phyloP scores from a whole-genome alignment of 139 green algal species.

The Pedinophyceae sp. region DNA sequence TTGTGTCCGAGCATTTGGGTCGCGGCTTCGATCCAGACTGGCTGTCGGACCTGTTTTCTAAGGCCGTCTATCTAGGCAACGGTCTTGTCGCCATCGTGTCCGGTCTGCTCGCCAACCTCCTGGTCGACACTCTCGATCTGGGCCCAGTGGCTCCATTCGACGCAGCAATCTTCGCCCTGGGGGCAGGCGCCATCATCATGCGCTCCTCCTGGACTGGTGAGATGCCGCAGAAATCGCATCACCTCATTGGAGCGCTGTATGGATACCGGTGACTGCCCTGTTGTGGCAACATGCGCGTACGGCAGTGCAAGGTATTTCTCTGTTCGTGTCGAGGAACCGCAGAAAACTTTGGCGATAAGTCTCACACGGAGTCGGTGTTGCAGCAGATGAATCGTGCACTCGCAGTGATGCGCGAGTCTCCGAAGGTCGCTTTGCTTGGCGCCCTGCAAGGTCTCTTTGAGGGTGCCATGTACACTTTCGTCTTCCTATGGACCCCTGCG shows the following conservation, averaged over 20 bases:
- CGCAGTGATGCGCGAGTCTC: too few relatives aligned
- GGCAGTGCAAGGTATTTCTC: too few relatives aligned
- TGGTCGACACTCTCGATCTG: constrained; percentile 58
- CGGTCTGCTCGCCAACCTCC: constrained; percentile 70
- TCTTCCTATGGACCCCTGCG: constrained; percentile 93
- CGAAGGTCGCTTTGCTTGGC: constrained; percentile 56
- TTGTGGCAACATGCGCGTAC: not conserved
- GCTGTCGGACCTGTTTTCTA: constrained; percentile 14
- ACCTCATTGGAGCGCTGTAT: not conserved
- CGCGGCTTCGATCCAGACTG: not conserved
- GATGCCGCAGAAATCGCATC: too few relatives aligned
- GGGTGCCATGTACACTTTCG: constrained; percentile 94
- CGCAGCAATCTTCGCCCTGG: constrained; percentile 59
- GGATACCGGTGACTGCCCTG: not conserved
- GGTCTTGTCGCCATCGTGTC: constrained; percentile 80
- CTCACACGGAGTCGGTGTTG: too few relatives aligned
- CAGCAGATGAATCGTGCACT: not conserved
- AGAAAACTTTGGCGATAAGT: too few relatives aligned
- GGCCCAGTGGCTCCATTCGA: constrained; percentile 93
- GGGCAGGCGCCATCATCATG: constrained; percentile 60
- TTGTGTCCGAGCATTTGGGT: constrained; percentile 67
- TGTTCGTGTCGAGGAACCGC: too few relatives aligned
- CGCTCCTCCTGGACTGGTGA: constrained; percentile 60
- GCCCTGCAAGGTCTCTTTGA: constrained; percentile 91
- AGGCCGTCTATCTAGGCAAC: constrained; percentile 93